Conservation (phyloP, 257 asterid genomes). For the Solanum okadae region DNA sequence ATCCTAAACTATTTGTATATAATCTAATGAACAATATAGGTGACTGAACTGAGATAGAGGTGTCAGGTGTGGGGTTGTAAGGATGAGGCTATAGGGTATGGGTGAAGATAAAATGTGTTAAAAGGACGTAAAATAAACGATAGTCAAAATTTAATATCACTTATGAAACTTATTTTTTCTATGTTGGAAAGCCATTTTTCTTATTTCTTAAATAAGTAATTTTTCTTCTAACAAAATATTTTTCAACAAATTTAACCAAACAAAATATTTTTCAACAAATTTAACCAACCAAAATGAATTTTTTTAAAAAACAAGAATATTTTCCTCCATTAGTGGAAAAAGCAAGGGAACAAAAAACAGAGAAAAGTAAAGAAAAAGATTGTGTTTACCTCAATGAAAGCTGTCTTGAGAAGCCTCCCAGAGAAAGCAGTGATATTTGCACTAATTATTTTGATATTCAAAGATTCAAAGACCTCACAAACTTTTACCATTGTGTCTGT, state of each 20-base stretch:
- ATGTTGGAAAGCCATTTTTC: neutral
- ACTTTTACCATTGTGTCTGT: slow-evolving; percentile 68
- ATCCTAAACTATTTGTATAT: neutral
- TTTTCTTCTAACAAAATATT: neutral
- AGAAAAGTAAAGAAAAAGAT: neutral
- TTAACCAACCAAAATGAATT: neutral
- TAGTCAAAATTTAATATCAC: no score
- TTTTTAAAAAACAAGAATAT: neutral
- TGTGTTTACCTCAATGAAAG: slow-evolving; percentile 58
- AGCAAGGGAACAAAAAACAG: neutral
- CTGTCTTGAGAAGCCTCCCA: slow-evolving; percentile 57
- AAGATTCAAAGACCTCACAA: slow-evolving; percentile 67
- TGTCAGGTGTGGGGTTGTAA: neutral
- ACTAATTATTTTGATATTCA: slow-evolving; percentile 66
- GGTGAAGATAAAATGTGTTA: neutral
- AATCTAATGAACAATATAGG: neutral
- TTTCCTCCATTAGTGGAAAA: neutral
- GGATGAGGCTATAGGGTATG: neutral
- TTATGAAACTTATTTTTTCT: neutral
- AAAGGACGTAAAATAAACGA: neutral
- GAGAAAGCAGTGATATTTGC: slow-evolving; percentile 60
- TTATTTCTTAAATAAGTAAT: neutral
- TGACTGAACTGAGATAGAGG: neutral
- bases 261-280: neutral
- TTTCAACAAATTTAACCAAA: neutral